These are phyloP conservation scores for Hortaea werneckii DNA, from an alignment of 2,329 filamentous ascomycete genomes.

Conservation along the genomic window DNA sequence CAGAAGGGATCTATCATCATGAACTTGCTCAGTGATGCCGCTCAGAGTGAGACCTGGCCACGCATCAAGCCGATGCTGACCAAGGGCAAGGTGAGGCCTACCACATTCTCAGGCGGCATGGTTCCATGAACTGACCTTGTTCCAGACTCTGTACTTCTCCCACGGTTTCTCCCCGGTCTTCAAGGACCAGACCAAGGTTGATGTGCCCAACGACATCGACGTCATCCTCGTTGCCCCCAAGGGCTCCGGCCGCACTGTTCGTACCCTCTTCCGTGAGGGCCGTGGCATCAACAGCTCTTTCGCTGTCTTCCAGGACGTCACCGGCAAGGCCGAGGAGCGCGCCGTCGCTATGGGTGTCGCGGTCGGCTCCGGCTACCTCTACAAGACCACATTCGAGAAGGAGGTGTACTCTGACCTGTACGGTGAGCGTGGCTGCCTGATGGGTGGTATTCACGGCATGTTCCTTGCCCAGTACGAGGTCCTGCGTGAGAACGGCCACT, in stretches of 20 bases:
- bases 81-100: conserved; percentile 78
- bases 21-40: conserved; percentile 97
- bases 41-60: conserved; percentile 98
- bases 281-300: conserved; percentile 99
- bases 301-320: conserved; percentile 97
- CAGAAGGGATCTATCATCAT: conserved; percentile 88
- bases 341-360: conserved; percentile 93
- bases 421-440: conserved; percentile 98
- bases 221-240: conserved; percentile 99
- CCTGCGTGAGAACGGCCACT: conserved; percentile 95
- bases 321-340: conserved; percentile 96
- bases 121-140: conserved; percentile 14
- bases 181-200: conserved; percentile 98
- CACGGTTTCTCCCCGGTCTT: conserved; percentile 99
- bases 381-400: conserved; percentile 99
- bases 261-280: conserved; percentile 96
- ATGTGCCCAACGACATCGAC: conserved; percentile 89
- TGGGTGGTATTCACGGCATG: conserved; percentile 99
- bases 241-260: conserved; percentile 96
- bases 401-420: conserved; percentile 99
- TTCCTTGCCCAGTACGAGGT: conserved; percentile 99
- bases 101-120: too few relatives aligned
- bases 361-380: conserved; percentile 95
- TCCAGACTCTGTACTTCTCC: conserved; percentile 96
- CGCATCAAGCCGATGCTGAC: conserved; percentile 94